Percentiles rank a stretch among this genome's conserved stretches.
Evolutionary conservation across 2,329 filamentous ascomycete genomes (phyloP).

Genomic region (Septoria linicola): DNA sequence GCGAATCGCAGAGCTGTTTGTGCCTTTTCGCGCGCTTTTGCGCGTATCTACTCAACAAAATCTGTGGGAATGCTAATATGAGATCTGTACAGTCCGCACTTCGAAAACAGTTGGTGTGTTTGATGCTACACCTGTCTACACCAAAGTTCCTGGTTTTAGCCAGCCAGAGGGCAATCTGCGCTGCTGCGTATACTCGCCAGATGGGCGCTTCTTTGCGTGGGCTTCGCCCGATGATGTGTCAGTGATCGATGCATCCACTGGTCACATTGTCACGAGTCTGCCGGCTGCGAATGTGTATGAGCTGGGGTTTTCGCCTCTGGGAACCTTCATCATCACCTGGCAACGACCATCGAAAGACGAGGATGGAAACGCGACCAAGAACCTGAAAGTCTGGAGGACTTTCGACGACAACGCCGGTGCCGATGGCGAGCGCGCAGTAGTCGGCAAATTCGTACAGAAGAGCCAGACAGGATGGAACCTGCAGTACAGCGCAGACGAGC

Average conservation of each 20-base stretch:
- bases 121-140: constrained; percentile 86
- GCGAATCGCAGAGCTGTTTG: constrained; percentile 88
- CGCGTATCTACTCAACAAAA: neutral
- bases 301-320: constrained; percentile 86
- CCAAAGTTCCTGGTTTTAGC: constrained; percentile 74
- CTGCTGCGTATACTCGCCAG: constrained; percentile 92
- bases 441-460: constrained; percentile 94
- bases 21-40: no score
- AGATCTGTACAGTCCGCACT: constrained; percentile 66
- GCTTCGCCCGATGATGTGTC: constrained; percentile 83
- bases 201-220: constrained; percentile 95
- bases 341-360: constrained; percentile 92
- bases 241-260: constrained; percentile 77
- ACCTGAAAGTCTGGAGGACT: constrained; percentile 93
- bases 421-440: constrained; percentile 64
- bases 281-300: constrained; percentile 85
- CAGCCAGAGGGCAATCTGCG: constrained; percentile 90
- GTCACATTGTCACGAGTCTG: constrained; percentile 71
- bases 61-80: constrained; percentile 8
- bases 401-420: constrained; percentile 64
- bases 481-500: constrained; percentile 92
- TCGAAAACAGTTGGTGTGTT: constrained; percentile 94
- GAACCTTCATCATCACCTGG: constrained; percentile 94
- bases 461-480: constrained; percentile 94
- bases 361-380: constrained; percentile 89